Evolutionary conservation across 2,329 filamentous ascomycete species (phyloP), one percentile per base, ranked within the genome.

Genomic region (Arthroderma sp.): DNA sequence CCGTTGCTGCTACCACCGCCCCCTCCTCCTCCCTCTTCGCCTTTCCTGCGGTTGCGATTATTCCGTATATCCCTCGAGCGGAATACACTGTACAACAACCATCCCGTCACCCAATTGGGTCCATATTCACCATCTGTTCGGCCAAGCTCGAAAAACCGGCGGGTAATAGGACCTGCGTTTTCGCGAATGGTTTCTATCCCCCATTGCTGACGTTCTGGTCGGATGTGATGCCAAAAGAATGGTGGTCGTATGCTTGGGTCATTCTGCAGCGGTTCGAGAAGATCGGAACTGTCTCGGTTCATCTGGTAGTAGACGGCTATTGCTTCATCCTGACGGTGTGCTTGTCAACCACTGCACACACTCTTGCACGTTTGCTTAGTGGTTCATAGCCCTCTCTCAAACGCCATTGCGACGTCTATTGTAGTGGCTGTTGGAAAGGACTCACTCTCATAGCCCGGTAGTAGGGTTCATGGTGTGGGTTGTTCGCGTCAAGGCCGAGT

Each of bases 61-160:
- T 69, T 69, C 41, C 66, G 58, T 45, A 66, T 62, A 56, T 69
- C 66, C 43, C 66, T 54, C 15, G 66, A 68, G n/a, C 66, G 63
- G 54, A 69, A 69, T 29, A 69, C 66, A 48, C 66, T 68, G 53
- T 69, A 69, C 51, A 69, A 54, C 55, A 69, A 56, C 66, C 66
- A 69, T 10, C 64, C 61, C 0, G 66, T 63, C 9, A 69, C 66
- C 66, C 66, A 69, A 46, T 69, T 69, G 4, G 66, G 66, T 5
- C 62, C 65, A 47, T 68, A 64, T 52, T 69, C 66, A 47, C 66
- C 64, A 29, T 56, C 60, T 1, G 64, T 68, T 15, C 53, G 55
- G 22, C 66, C 66, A 4, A 55, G 59, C 37, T 67, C 62, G 42
- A 69, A 69, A 4, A 66, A 52, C 22, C 54, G 58, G 5, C 63